Base-by-base conservation (phyloP, 2,329 filamentous ascomycete species). In the Arthrinium puccinioides region DNA sequence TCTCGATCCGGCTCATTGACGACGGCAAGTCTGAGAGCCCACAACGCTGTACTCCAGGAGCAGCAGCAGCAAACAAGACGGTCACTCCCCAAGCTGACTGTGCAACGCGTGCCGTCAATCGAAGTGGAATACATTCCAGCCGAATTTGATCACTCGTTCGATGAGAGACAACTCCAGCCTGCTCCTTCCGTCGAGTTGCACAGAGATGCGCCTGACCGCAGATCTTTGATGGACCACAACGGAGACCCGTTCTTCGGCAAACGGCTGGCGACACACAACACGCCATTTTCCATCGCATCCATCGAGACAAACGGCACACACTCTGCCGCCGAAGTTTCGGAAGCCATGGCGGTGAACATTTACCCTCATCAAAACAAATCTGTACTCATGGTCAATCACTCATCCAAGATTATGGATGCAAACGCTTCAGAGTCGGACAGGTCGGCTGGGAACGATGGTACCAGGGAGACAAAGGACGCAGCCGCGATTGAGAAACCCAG, bases 311-410 rank as follows among this genome's bases (percentile, higher is more conserved):
- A 64, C 25, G 71, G 66, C 23, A 79, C 77, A 37, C 56, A 57
- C n/a, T 78, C 73, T 3, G 65, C 67, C 30, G 66, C 68, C 4
- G 77, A 79, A 46, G 70, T 82, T 27, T 77, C 76, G 1, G 76
- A 82, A 57, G 78, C 78, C 23, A 60, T 73, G 51, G 75, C 74
- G 26, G 68, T 82, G 38, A 76, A 68, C 42, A 76, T 82, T 48
- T 79, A 72, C 45, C 69, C 73, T 15, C 78, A 82, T 44, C 76
- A 82, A 48, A 82, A 81, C 46, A 78, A 70, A 32, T 82, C 78
- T 5, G 60, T 82, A 9, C 54, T 80, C 28, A 67, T 82, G 57
- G 72, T 82, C 21, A 62, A 79, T 45, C 71, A 79, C 50, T 63
- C 60, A 28, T 63, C 61, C 28, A 71, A 65, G 50, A 68, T 66